A percentile compares a stretch with the other conserved stretches of the same genome.
phyloP scores from a whole-genome alignment of 495 filamentous ascomycete genomes.

The Neurospora sp. region DNA sequence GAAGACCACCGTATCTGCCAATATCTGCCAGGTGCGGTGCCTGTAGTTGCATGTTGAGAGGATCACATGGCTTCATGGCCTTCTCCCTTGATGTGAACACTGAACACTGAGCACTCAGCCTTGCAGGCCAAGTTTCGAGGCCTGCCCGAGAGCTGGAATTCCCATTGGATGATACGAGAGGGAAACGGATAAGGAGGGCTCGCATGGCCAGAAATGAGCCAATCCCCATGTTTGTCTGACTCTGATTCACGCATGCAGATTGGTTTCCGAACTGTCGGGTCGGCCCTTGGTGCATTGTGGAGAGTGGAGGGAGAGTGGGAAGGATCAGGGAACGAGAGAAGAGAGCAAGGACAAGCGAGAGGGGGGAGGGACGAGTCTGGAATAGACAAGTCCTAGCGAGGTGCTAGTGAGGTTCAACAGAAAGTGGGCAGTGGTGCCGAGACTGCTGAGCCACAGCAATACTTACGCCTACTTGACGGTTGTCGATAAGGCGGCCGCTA shows the following conservation, averaged over 20 bases:
- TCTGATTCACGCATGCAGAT: not conserved
- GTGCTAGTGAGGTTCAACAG: not conserved
- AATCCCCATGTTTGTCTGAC: not conserved
- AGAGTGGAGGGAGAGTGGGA: not conserved
- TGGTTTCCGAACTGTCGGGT: constrained; percentile 6
- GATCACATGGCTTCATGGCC: not conserved
- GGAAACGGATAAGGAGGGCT: not conserved
- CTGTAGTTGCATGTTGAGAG: not conserved
- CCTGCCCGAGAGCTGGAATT: not conserved
- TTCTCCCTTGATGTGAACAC: not conserved
- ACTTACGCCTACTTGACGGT: not conserved
- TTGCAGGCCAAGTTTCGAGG: not conserved
- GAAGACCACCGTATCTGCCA: not conserved
- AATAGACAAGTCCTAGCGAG: not conserved
- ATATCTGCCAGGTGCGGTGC: not conserved
- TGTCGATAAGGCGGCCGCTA: not conserved
- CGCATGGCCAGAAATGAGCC: not conserved
- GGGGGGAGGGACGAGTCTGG: not conserved
- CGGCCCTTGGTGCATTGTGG: not conserved
- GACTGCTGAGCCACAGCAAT: not conserved
- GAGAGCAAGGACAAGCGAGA: not conserved
- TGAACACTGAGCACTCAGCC: not conserved
- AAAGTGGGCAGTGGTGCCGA: not conserved
- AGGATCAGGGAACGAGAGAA: not conserved
- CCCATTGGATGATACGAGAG: not conserved